These are phyloP conservation scores for Cyberlindnera galapagoensis DNA, from an alignment of 805 yeast genomes.

Conservation along the genomic window DNA sequence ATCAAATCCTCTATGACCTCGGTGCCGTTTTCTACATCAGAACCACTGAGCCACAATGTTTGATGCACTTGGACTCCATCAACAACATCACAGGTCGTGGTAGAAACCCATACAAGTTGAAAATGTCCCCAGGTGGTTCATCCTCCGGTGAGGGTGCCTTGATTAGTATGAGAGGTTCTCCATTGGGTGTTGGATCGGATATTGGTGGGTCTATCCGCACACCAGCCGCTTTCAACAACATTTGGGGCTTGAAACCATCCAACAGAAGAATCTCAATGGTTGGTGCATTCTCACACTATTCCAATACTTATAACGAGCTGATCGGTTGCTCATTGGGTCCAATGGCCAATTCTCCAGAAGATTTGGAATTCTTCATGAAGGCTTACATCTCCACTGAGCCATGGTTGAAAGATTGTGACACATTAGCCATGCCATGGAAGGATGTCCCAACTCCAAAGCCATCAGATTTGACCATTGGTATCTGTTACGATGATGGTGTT, in stretches of 20 bases:
- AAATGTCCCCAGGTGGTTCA: slow-evolving; percentile 60
- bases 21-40: slow-evolving; percentile 52
- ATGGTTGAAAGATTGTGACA: slow-evolving; percentile 40
- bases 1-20: slow-evolving; percentile 27
- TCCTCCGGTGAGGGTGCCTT: slow-evolving; percentile 67
- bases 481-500: slow-evolving; percentile 54
- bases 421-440: slow-evolving; percentile 32
- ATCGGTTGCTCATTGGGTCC: slow-evolving; percentile 65
- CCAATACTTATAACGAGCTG: slow-evolving; percentile 35
- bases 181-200: slow-evolving; percentile 59
- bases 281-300: slow-evolving; percentile 9
- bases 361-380: slow-evolving; percentile 64
- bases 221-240: slow-evolving; percentile 58
- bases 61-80: slow-evolving; percentile 60
- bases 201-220: slow-evolving; percentile 64
- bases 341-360: slow-evolving; percentile 53
- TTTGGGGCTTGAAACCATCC: slow-evolving; percentile 54
- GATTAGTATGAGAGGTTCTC: slow-evolving; percentile 49
- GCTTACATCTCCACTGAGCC: slow-evolving; percentile 42
- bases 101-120: slow-evolving; percentile 48
- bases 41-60: slow-evolving; percentile 60
- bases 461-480: slow-evolving; percentile 45
- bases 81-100: slow-evolving; percentile 56
- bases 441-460: slow-evolving; percentile 30
- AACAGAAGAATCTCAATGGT: slow-evolving; percentile 40